Evolutionary conservation across 1,284 basidiomycete species (phyloP), one percentile per base, ranked within the genome.

Genomic region (Retiboletus flavoniger): DNA sequence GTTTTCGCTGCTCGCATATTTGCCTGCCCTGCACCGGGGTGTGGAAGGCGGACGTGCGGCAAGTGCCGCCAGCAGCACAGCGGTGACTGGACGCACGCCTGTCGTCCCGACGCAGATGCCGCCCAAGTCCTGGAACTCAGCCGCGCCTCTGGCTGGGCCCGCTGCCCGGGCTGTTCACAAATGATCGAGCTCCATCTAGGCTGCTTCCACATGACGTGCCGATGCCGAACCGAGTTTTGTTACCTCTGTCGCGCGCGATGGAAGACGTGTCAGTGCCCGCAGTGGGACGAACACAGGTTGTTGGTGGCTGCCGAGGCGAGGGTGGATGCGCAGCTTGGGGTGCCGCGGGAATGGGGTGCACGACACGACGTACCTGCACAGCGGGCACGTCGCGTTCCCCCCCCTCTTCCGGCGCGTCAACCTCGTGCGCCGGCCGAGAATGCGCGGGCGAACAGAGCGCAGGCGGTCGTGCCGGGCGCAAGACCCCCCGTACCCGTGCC

Each of bases 131-230:
- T 76, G 43, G 64, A 57, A 4, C 68, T 76, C 24, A 65, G 69
- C 11, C 61, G 64, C n/a, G 39, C 63, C 42, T 44, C 64, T 21
- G 75, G 74, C 7, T 79, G 77, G 77, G 64, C 70, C 17, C 72
- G 75, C 28, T 78, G 77, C 55, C 75, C 77, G 2, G 70, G 71
- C 2, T 78, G 78, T 60, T 63, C 66, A 19, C 66, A 71, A 42
- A 64, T 78, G 59, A 70, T 78, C 54, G 77, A 78, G 58, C 74
- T 76, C 35, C 59, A 69, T 32, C 40, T 65, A 7, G 78, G 77
- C 0, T 78, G 77, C 56, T 75, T 66, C 58, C 77, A 79, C 58
- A 78, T 78, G 74, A 78, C 76, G 3, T 79, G 77, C 56, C 63
- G 72, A 24, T 78, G 77, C 60, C 64, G 65, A 47, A 71, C 74